phyloP scores from a whole-genome alignment of 169 alveolate genomes.

The Cryptosporidium baileyi region DNA sequence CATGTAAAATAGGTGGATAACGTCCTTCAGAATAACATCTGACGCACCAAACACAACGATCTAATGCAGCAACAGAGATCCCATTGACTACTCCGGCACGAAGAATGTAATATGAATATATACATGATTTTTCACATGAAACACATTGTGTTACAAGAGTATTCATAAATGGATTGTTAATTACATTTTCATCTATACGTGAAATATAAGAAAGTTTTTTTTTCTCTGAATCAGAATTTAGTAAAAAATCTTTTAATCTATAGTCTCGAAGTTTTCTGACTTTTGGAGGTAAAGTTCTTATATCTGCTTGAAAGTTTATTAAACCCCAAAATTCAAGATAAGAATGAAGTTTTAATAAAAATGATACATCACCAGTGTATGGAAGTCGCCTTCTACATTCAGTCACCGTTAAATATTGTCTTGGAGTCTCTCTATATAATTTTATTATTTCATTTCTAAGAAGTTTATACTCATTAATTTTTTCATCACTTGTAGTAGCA shows the following conservation, averaged over 20 bases:
- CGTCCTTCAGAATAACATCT: conserved; percentile 75
- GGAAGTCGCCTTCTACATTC: conserved; percentile 73
- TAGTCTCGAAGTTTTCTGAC: conserved; percentile 61
- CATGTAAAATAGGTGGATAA: conserved; percentile 72
- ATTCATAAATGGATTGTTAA: conserved; percentile 35
- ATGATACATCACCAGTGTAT: conserved; percentile 78
- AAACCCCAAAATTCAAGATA: conserved; percentile 81
- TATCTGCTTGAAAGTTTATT: conserved; percentile 79
- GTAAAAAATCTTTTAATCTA: conserved; percentile 37
- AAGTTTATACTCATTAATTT: conserved; percentile 51
- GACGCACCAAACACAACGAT: conserved; percentile 76
- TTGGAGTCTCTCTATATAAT: conserved; percentile 70
- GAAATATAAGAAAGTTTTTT: background rate
- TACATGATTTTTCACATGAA: conserved; percentile 74
- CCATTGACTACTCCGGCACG: conserved; percentile 73
- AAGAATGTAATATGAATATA: conserved; percentile 73
- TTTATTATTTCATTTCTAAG: conserved; percentile 70
- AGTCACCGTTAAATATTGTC: conserved; percentile 71
- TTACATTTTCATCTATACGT: conserved; percentile 1
- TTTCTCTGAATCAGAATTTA: background rate
- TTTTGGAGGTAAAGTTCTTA: conserved; percentile 70
- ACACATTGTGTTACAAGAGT: conserved; percentile 65
- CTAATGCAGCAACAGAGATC: conserved; percentile 74
- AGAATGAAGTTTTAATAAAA: conserved; percentile 74
- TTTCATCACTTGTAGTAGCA: background rate